Evolutionary conservation across 768 basidiomycete species (phyloP).

Genomic region (Mycena polygramma): DNA sequence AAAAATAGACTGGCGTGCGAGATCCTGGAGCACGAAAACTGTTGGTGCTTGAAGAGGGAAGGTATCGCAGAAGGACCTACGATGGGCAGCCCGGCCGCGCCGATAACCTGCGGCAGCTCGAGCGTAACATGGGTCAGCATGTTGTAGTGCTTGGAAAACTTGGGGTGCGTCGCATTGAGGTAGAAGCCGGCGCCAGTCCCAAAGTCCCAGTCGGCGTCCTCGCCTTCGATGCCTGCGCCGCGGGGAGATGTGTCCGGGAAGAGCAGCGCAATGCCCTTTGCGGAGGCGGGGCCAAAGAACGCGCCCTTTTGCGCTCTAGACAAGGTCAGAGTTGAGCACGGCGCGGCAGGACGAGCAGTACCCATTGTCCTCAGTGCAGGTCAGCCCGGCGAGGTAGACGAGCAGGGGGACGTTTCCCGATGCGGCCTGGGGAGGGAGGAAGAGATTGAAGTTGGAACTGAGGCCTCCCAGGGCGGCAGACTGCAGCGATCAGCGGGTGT

Average conservation of each 20-base stretch:
- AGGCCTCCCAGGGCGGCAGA: constrained; percentile 78
- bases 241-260: constrained; percentile 98
- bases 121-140: constrained; percentile 89
- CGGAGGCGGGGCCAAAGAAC: constrained; percentile 88
- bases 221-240: constrained; percentile 88
- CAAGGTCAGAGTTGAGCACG: not conserved
- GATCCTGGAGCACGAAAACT: constrained; percentile 66
- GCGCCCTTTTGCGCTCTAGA: constrained; percentile 91
- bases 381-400: constrained; percentile 90
- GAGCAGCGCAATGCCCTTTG: constrained; percentile 89
- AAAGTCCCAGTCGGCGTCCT: constrained; percentile 89
- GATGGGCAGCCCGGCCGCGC: constrained; percentile 80
- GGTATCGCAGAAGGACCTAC: constrained; percentile 56
- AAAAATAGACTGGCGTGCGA: constrained; percentile 86
- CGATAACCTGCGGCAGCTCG: constrained; percentile 87
- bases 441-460: constrained; percentile 88
- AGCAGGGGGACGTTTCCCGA: constrained; percentile 72
- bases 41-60: constrained; percentile 6
- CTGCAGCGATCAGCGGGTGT: constrained; percentile 52
- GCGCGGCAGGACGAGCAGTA: constrained; percentile 43
- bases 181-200: constrained; percentile 98
- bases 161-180: constrained; percentile 86
- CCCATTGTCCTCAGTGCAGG: constrained; percentile 96
- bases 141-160: constrained; percentile 82
- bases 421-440: constrained; percentile 75